Evolutionary conservation across 805 yeast species (phyloP), one percentile per base, ranked within the genome.

Genomic region (Wickerhamiella spandovensis): DNA sequence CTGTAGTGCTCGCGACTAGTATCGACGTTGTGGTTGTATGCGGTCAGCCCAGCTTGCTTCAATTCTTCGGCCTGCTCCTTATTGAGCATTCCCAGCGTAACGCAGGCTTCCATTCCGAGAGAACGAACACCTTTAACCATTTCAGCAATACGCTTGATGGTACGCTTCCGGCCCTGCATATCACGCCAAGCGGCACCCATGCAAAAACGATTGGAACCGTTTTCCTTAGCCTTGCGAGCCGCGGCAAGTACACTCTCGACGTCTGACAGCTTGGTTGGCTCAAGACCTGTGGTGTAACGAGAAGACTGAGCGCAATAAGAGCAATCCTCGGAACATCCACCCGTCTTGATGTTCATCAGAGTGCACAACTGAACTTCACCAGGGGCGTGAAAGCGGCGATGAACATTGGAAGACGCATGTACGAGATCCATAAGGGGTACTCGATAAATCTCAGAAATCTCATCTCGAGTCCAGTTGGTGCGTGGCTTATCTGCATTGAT

Each of bases 181-280:
- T 82, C 90, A 62, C 92, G 73, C 92, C 90, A 84, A 1, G 92
- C 92, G 10, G 90, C 86, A 45, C 92, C 92, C 79, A 84, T 76
- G 61, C 92, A 84, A 61, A 84, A 84, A 55, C 92, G 70, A 0
- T 92, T 84, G 1, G 83, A 74, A 0, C 90, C 90, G 55, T 82
- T 82, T 5, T 58, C 67, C 57, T 81, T 79, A 12, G 92, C 89
- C 48, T 72, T 73, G 49, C 65, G 67, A 1, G 92, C 92, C 30
- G 77, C 81, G 47, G 67, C 70, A 56, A 80, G 64, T 1, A 84
- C 89, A n/a, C 72, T 71, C 5, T 81, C 87, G 10, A 82, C 60
- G 23, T 71, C 65, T 13, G 82, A 72, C 67, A 82, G 64, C 59
- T 77, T 79, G 52, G 78, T 82, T 2, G 90, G 86, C 57, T 79